Evolutionary conservation across 805 yeast genomes (phyloP).

Genomic region (Yamadazyma sp.): DNA sequence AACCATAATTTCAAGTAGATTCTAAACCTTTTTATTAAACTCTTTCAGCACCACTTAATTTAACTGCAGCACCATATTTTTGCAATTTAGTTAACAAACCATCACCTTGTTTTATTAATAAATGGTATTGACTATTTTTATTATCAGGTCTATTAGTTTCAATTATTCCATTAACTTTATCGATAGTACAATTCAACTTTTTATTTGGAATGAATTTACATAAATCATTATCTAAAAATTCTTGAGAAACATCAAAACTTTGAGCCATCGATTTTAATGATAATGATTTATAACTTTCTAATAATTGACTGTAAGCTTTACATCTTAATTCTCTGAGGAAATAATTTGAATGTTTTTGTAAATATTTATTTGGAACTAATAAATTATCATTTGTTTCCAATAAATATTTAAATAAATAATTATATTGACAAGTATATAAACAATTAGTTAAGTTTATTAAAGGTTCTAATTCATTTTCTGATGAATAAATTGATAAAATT

Average conservation of each 20-base stretch:
- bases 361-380: conserved; percentile 58
- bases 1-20: too few relatives aligned
- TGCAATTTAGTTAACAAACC: conserved; percentile 88
- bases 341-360: conserved; percentile 75
- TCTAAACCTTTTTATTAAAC: conserved; percentile 32
- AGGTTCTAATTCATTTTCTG: conserved; percentile 71
- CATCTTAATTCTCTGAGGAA: conserved; percentile 91
- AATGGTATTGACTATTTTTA: conserved; percentile 90
- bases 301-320: conserved; percentile 88
- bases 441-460: conserved; percentile 81
- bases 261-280: conserved; percentile 91
- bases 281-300: conserved; percentile 90
- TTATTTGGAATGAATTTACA: conserved; percentile 90
- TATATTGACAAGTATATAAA: conserved; percentile 84
- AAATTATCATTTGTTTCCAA: conserved; percentile 74
- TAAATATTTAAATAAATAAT: conserved; percentile 70
- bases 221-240: conserved; percentile 82
- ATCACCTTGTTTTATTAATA: conserved; percentile 88
- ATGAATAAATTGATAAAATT: conserved; percentile 72
- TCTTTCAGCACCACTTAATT: conserved; percentile 87
- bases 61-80: conserved; percentile 96
- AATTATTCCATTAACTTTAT: conserved; percentile 90
- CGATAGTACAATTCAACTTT: conserved; percentile 92
- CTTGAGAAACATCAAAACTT: conserved; percentile 85
- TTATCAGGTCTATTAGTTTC: conserved; percentile 96